A percentile compares a stretch with the other conserved stretches of the same genome.
phyloP scores from a whole-genome alignment of 495 filamentous ascomycete species.

The Podospora bellae-mahoneyi region DNA sequence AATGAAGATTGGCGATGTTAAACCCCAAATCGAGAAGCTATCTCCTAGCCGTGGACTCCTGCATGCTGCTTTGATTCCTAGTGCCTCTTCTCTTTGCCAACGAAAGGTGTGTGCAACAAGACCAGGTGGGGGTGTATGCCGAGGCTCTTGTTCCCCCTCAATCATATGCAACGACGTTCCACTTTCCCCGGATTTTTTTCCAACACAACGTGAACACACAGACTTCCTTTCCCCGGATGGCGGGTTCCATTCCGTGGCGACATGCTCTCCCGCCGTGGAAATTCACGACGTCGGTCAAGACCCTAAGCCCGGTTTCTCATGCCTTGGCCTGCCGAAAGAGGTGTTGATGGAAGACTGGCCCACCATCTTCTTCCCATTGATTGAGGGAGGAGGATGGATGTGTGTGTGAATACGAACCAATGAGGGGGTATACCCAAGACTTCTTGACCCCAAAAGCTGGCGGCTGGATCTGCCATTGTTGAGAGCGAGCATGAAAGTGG shows the following conservation, averaged over 20 bases:
- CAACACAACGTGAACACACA: background rate
- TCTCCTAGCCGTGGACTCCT: background rate
- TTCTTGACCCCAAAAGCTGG: background rate
- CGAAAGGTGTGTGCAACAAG: background rate
- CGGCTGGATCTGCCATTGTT: background rate
- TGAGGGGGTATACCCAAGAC: background rate
- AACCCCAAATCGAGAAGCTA: background rate
- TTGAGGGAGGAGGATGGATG: background rate
- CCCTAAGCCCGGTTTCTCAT: background rate
- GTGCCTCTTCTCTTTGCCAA: background rate
- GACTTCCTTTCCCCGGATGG: background rate
- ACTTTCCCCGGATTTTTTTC: conserved; percentile 15
- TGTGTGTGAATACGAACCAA: background rate
- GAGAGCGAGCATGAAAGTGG: background rate
- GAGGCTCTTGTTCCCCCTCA: conserved; percentile 8
- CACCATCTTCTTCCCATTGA: background rate
- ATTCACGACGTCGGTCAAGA: conserved; percentile 1
- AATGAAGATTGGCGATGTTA: background rate
- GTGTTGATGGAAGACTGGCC: background rate
- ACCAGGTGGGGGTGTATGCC: conserved; percentile 5
- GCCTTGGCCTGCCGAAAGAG: background rate
- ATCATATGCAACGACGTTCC: conserved; percentile 19
- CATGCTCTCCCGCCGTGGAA: background rate
- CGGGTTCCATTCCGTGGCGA: background rate
- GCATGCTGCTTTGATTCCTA: too few species aligned